Evolutionary conservation across 2,329 filamentous ascomycete species (phyloP).

Genomic region (Macrophomina tecta): DNA sequence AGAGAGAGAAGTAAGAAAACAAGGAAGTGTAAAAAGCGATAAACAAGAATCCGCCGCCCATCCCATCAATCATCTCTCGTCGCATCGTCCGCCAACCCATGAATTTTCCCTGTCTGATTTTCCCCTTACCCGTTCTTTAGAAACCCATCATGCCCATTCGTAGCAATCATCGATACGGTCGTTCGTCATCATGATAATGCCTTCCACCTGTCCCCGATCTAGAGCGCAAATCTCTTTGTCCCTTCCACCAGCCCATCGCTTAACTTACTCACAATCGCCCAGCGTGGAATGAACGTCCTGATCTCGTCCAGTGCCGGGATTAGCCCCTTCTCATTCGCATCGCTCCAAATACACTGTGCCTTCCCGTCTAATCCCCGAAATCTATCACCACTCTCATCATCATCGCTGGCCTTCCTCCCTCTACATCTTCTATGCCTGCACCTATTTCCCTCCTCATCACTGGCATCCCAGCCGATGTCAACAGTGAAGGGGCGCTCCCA

Average conservation of each 20-base stretch:
- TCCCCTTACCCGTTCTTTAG: background rate
- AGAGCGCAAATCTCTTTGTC: constrained; percentile 70
- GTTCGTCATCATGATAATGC: background rate
- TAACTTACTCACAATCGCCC: constrained; percentile 79
- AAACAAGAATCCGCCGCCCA: background rate
- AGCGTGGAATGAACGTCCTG: constrained; percentile 75
- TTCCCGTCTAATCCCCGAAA: constrained; percentile 54
- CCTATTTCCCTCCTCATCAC: constrained; percentile 32
- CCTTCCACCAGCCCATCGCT: constrained; percentile 83
- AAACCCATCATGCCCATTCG: background rate
- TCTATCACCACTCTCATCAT: constrained; percentile 32
- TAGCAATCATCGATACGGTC: constrained; percentile 3
- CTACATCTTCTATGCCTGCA: background rate
- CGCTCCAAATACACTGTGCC: constrained; percentile 85
- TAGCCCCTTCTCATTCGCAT: constrained; percentile 72
- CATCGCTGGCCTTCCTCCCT: constrained; percentile 22
- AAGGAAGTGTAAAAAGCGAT: background rate
- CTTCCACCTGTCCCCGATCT: background rate
- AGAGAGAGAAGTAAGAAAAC: background rate
- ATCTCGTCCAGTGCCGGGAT: constrained; percentile 88
- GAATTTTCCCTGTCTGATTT: background rate
- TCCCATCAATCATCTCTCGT: background rate
- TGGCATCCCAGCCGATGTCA: constrained; percentile 68
- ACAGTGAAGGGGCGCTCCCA: constrained; percentile 81
- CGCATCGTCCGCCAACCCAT: background rate